Percentiles rank a stretch among this genome's conserved stretches.
These are phyloP conservation scores for Myotisia sp. DNA, from an alignment of 2,329 filamentous ascomycete species.

Conservation along the genomic window DNA sequence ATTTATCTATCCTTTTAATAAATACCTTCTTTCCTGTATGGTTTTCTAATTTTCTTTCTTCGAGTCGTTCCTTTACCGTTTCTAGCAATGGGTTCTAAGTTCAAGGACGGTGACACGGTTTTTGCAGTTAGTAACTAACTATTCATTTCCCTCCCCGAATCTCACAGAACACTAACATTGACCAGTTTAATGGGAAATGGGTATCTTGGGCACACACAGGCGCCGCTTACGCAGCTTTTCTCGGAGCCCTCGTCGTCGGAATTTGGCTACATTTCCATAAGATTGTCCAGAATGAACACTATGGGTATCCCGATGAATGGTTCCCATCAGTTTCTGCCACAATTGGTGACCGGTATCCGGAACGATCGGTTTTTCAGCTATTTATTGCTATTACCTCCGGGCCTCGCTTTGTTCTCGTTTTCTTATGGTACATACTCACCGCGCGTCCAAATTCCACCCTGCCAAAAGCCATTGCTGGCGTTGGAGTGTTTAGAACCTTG, in stretches of 20 bases:
- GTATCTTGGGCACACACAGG: slow-evolving; percentile 76
- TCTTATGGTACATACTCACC: slow-evolving; percentile 82
- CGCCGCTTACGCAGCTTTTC: slow-evolving; percentile 68
- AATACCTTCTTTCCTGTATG: slow-evolving; percentile 11
- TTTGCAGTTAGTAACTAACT: slow-evolving; percentile 38
- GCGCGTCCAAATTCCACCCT: slow-evolving; percentile 58
- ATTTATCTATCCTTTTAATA: slow-evolving; percentile 15
- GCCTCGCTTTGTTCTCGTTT: slow-evolving; percentile 79
- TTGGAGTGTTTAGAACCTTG: slow-evolving; percentile 74
- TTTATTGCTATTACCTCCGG: slow-evolving; percentile 95
- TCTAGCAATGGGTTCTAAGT: slow-evolving; percentile 44
- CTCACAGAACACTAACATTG: slow-evolving; percentile 14
- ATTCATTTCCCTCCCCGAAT: not conserved
- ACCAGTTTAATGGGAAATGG: slow-evolving; percentile 69
- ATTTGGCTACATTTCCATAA: slow-evolving; percentile 79
- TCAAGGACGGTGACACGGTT: slow-evolving; percentile 48
- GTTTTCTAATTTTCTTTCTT: slow-evolving; percentile 15
- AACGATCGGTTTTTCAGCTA: slow-evolving; percentile 90
- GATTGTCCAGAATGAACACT: slow-evolving; percentile 95
- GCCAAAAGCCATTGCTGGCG: slow-evolving; percentile 64
- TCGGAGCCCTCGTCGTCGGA: slow-evolving; percentile 73
- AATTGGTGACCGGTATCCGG: slow-evolving; percentile 92
- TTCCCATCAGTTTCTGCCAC: slow-evolving; percentile 92
- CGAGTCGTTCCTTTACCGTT: slow-evolving; percentile 14
- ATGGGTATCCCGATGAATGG: slow-evolving; percentile 89